A percentile compares a stretch with the other conserved stretches of the same genome.
Conservation (phyloP, 1,139 yeast species). For the Ashbya aceris region DNA sequence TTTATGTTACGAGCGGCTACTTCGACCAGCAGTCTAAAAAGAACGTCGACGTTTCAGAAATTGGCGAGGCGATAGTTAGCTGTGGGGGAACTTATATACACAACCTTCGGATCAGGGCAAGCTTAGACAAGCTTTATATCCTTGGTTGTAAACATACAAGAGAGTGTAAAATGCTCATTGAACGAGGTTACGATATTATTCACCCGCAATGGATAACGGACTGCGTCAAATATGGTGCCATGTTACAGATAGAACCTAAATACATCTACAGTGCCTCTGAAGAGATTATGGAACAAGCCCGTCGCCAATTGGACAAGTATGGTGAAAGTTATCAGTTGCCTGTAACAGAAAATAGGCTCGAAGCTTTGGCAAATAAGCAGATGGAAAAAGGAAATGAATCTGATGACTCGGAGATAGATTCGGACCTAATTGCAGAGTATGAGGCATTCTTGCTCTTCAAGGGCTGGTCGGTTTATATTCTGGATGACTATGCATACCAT, state of each 20-base stretch:
- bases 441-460: slow-evolving; percentile 23
- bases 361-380: slow-evolving; percentile 5
- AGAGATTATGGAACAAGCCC: slow-evolving; percentile 18
- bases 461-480: slow-evolving; percentile 27
- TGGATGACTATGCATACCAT: slow-evolving; percentile 9
- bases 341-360: slow-evolving; percentile 15
- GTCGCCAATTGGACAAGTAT: slow-evolving; percentile 36
- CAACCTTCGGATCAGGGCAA: slow-evolving; percentile 17
- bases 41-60: slow-evolving; percentile 31
- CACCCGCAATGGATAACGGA: slow-evolving; percentile 67
- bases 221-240: slow-evolving; percentile 32
- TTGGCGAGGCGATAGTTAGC: slow-evolving; percentile 34
- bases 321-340: slow-evolving; percentile 47
- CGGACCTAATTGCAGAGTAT: not conserved
- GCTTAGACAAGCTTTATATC: slow-evolving; percentile 20
- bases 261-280: slow-evolving; percentile 40
- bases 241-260: slow-evolving; percentile 52
- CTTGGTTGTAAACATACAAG: slow-evolving; percentile 45
- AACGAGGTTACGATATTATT: slow-evolving; percentile 49
- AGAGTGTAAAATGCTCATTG: slow-evolving; percentile 36
- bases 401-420: not conserved
- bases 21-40: slow-evolving; percentile 27
- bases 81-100: slow-evolving; percentile 43
- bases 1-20: slow-evolving; percentile 38
- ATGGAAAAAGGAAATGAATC: not conserved